A percentile compares a stretch with the other conserved stretches of the same genome.
phyloP scores from a whole-genome alignment of 2,329 filamentous ascomycete genomes.

The Sporothrix schenckii region DNA sequence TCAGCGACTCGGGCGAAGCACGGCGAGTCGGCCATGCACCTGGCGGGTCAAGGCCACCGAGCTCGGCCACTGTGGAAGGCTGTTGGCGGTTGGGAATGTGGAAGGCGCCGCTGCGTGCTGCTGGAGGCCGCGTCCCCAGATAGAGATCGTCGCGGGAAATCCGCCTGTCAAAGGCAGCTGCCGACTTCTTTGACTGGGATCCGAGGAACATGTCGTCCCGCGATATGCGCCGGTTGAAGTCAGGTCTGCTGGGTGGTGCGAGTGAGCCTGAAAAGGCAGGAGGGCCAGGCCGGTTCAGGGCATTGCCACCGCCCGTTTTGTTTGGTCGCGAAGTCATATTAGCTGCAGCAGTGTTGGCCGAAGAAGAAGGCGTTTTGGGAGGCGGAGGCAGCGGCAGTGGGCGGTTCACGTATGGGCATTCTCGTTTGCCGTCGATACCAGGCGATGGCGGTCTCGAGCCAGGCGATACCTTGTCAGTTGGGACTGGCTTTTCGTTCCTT shows the following conservation, averaged over 20 bases:
- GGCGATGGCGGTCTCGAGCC: slow-evolving; percentile 37
- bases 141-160: slow-evolving; percentile 51
- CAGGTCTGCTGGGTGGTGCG: not conserved
- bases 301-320: slow-evolving; percentile 6
- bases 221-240: slow-evolving; percentile 43
- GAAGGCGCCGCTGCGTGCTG: slow-evolving; percentile 42
- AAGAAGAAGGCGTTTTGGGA: slow-evolving; percentile 34
- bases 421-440: slow-evolving; percentile 39
- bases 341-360: slow-evolving; percentile 16
- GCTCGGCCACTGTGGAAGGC: slow-evolving; percentile 50
- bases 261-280: not conserved
- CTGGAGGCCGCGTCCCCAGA: slow-evolving; percentile 35
- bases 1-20: slow-evolving; percentile 50
- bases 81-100: slow-evolving; percentile 49
- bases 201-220: slow-evolving; percentile 48
- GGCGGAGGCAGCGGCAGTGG: slow-evolving; percentile 41
- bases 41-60: slow-evolving; percentile 33
- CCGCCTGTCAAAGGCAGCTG: slow-evolving; percentile 35
- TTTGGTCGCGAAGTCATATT: slow-evolving; percentile 33
- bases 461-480: not conserved
- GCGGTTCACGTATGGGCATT: slow-evolving; percentile 41
- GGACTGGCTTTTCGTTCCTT: not conserved
- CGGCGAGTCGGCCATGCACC: slow-evolving; percentile 46
- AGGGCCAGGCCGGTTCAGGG: not conserved
- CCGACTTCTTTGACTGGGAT: slow-evolving; percentile 22